Base-by-base conservation (phyloP, 768 basidiomycete genomes). In the Ephemerocybe angulata region DNA sequence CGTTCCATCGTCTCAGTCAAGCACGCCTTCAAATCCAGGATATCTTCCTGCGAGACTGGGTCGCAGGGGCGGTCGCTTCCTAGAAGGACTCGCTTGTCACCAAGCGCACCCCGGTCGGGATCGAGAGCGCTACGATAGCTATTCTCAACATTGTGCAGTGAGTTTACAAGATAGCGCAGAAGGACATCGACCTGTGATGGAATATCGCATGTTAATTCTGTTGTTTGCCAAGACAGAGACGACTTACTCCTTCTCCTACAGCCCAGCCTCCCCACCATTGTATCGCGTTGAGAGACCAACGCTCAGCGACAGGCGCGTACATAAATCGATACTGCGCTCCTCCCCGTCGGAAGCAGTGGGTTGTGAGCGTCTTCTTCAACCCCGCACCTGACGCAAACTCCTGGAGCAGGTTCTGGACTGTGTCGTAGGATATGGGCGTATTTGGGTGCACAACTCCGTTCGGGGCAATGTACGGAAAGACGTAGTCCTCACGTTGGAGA, bases 191-290 rank as follows among this genome's bases (percentile, higher is more conserved):
- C 63, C 69, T 70, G 33, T 13, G 10, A 35, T 8, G 17, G 10
- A 41, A 4, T 42, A 35, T n/a, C n/a, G n/a, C n/a, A 15, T n/a
- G 30, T 28, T n/a, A 21, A 46, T 41, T 30, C 30, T 50, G 27
- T 25, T 35, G 13, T n/a, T n/a, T n/a, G n/a, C n/a, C 13, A 40
- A 19, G 3, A 28, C 38, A 42, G 2, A 15, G 33, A 52, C 22
- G 27, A 62, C 68, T 37, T 42, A 74, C 74, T 46, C 71, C 65
- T 54, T 76, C 73, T 0, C 67, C 63, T 24, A 60, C 59, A 15
- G 72, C 72, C 76, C 74, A 76, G 10, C 73, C 72, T 0, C 74
- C 76, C 74, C 76, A 78, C 75, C 74, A 77, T 5, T 61, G 62
- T 3, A 76, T 65, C 1, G 42, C 60, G 5, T 50, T 60, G 19